Evolutionary conservation across 805 yeast genomes (phyloP).

Genomic region (Blastobotrys muscicola): DNA sequence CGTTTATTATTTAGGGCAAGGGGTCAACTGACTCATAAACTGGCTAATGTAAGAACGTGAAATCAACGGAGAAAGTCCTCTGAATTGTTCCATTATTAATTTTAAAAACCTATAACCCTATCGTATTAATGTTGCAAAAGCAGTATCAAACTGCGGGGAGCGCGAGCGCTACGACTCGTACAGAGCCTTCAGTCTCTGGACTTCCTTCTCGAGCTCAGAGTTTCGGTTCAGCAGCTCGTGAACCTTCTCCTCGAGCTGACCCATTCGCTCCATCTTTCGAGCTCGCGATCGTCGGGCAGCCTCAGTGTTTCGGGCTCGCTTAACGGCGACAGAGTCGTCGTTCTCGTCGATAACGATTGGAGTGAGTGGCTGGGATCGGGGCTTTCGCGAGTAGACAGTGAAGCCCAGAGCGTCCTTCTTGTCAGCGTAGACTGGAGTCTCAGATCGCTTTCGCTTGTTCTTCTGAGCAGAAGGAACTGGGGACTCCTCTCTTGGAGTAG

Average conservation of each 20-base stretch:
- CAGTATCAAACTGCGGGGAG: background rate
- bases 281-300: constrained; percentile 96
- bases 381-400: constrained; percentile 69
- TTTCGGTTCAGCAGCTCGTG: constrained; percentile 54
- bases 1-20: too few species aligned
- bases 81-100: too few species aligned
- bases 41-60: too few species aligned
- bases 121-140: background rate
- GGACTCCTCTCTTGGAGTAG: background rate
- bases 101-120: background rate
- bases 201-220: constrained; percentile 51
- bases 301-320: constrained; percentile 90
- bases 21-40: too few species aligned
- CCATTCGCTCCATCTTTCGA: constrained; percentile 82
- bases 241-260: constrained; percentile 66
- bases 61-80: too few species aligned
- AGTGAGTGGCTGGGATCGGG: constrained; percentile 57
- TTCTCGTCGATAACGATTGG: constrained; percentile 51
- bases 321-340: constrained; percentile 59
- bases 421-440: constrained; percentile 10
- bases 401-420: constrained; percentile 66
- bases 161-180: background rate
- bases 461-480: background rate
- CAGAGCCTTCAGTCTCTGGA: constrained; percentile 42
- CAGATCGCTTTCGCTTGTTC: constrained; percentile 14